Percentiles rank a stretch among this genome's conserved stretches.
Conservation (phyloP, 148 eudicot genomes). For the Vaccinium darrowii region DNA sequence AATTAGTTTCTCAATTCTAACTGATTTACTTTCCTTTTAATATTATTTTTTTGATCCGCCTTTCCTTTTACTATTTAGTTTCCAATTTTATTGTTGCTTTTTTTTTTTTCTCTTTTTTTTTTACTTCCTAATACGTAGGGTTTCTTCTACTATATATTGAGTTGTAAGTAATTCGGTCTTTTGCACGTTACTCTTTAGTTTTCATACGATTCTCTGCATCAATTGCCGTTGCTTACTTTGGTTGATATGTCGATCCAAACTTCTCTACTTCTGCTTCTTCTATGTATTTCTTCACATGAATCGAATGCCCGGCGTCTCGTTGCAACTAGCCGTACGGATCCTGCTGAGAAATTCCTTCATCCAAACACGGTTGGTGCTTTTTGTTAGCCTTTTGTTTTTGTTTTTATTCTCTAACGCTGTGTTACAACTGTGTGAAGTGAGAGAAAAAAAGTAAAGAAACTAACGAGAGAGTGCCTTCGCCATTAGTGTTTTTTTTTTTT, state of each 20-base stretch:
- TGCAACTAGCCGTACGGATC: not conserved
- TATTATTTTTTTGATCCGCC: too few species aligned
- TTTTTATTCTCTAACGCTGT: not conserved
- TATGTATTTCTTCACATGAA: slow-evolving; percentile 29
- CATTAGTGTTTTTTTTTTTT: too few species aligned
- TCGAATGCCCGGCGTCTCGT: slow-evolving; percentile 26
- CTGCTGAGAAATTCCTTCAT: slow-evolving; percentile 8
- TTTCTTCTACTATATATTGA: too few species aligned
- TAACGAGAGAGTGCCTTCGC: not conserved
- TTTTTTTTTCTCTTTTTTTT: too few species aligned
- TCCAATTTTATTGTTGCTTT: too few species aligned
- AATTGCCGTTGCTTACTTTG: not conserved
- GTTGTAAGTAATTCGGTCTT: too few species aligned
- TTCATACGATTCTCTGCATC: too few species aligned
- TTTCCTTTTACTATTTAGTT: too few species aligned
- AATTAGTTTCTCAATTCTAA: too few species aligned
- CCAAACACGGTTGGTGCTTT: slow-evolving; percentile 26
- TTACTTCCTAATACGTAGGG: too few species aligned
- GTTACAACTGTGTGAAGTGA: not conserved
- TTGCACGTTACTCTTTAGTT: too few species aligned
- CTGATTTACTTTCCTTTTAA: too few species aligned
- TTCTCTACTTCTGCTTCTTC: slow-evolving; percentile 25
- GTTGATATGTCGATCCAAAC: slow-evolving; percentile 28
- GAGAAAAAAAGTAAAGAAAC: not conserved
- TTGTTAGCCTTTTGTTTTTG: not conserved